A percentile compares a stretch with the other conserved stretches of the same genome.
Conservation (phyloP, 169 alveolate genomes). For the Eimeria maxima region DNA sequence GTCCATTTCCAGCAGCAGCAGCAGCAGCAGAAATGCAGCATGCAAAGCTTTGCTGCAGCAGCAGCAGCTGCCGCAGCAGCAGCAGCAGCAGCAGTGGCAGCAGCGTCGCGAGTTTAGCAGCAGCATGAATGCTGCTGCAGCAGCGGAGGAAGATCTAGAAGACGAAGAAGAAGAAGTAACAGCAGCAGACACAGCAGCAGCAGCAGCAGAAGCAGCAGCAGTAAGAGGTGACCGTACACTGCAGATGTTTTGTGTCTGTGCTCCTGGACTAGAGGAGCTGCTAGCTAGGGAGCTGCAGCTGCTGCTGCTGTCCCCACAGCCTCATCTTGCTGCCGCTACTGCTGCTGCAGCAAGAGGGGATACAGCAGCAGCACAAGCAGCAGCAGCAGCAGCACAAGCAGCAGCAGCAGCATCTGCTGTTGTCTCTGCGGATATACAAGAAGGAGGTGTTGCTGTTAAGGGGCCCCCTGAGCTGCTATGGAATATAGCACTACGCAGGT, state of each 20-base stretch:
- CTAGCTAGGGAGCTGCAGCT: slow-evolving; percentile 77
- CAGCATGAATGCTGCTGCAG: slow-evolving; percentile 17
- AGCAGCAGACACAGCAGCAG: background rate
- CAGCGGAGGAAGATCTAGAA: background rate
- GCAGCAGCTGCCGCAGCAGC: slow-evolving; percentile 32
- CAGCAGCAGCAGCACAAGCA: slow-evolving; percentile 55
- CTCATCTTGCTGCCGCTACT: slow-evolving; percentile 2
- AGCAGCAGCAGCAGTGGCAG: slow-evolving; percentile 33
- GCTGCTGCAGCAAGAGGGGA: slow-evolving; percentile 29
- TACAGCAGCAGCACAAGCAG: slow-evolving; percentile 19
- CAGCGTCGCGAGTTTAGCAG: background rate
- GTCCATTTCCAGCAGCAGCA: background rate
- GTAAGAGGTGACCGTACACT: background rate
- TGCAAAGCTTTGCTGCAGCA: slow-evolving; percentile 4
- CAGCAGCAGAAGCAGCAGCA: slow-evolving; percentile 33
- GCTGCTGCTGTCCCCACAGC: slow-evolving; percentile 60
- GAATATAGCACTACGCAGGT: slow-evolving; percentile 71
- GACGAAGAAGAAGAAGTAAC: background rate
- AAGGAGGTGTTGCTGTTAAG: slow-evolving; percentile 55
- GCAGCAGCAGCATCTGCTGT: background rate
- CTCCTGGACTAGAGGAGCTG: slow-evolving; percentile 69
- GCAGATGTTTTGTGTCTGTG: slow-evolving; percentile 63
- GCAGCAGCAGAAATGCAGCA: slow-evolving; percentile 22
- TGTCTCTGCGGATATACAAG: background rate
- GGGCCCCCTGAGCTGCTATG: slow-evolving; percentile 74